Base-by-base conservation (phyloP, 768 basidiomycete genomes). In the Kwoniella newhampshirensis region DNA sequence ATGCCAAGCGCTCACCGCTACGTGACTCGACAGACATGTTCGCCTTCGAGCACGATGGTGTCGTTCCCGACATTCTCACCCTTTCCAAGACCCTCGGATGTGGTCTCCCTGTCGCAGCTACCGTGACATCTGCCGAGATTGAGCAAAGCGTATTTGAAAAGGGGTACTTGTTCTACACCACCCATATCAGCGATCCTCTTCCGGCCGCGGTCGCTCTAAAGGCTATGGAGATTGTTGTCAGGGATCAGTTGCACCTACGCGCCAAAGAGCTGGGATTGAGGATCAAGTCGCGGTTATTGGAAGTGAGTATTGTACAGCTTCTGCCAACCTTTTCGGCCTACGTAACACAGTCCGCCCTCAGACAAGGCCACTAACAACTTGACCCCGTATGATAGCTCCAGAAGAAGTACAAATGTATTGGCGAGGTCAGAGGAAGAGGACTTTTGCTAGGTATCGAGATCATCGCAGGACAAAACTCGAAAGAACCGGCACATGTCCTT, bases 51-150 rank as follows among this genome's bases (percentile, higher is more conserved):
- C 53, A 51, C 13, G 58, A 61, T 13, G 54, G 50, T 18, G 54
- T 71, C 51, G 55, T 67, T 26, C 70, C 70, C 17, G 70, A 71
- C 40, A 68, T 71, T 49, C 62, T 71, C 12, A 51, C 59, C 4
- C 53, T 71, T 7, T 66, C 64, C 37, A 71, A 71, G 59, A 71
- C 70, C 17, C 56, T 71, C 13, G 70, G 70, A 20, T 64, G 59
- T n/a, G 70, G 70, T 37, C 54, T 71, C 2, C 70, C 70, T 0
- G 53, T 71, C 41, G 56, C 46, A 1, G 70, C 70, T 1, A 54
- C 57, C 9, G 45, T 66, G 30, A 64, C 62, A 0, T 59, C 67
- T 17, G 35, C 53, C 1, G 51, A 46, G 25, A 68, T 71, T 35
- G 62, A 56, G 18, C 27, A 52, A 28, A 35, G 28, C 2, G 41